Conservation (phyloP, 257 asterid species). For the Salvia miltiorrhiza region DNA sequence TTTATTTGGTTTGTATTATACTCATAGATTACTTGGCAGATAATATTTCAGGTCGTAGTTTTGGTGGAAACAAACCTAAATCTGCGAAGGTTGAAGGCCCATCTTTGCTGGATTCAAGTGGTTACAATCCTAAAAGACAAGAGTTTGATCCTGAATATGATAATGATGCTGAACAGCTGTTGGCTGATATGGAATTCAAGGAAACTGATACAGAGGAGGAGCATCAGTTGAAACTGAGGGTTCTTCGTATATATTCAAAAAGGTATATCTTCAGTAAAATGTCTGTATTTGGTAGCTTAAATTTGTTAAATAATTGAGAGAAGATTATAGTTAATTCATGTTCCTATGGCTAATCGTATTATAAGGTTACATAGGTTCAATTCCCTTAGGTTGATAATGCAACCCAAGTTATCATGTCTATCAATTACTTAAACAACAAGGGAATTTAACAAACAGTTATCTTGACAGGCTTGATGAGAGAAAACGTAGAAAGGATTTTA, state of each 20-base stretch:
- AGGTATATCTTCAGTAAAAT: slow-evolving; percentile 38
- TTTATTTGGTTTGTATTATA: not conserved
- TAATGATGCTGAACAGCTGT: slow-evolving; percentile 80
- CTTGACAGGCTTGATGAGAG: slow-evolving; percentile 82
- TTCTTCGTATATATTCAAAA: slow-evolving; percentile 69
- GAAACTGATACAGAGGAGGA: slow-evolving; percentile 77
- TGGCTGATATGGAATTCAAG: slow-evolving; percentile 94
- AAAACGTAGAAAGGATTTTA: slow-evolving; percentile 74
- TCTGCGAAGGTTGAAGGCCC: slow-evolving; percentile 52
- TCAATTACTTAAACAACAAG: not conserved
- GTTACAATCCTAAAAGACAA: slow-evolving; percentile 69
- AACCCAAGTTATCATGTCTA: not conserved
- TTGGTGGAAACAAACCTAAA: slow-evolving; percentile 57
- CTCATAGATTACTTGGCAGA: slow-evolving; percentile 25
- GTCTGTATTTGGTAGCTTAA: not conserved
- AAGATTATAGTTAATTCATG: not conserved
- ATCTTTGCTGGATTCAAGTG: slow-evolving; percentile 62
- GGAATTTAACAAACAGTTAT: not conserved
- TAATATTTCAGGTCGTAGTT: slow-evolving; percentile 52
- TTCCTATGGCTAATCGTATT: not conserved
- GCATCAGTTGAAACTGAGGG: slow-evolving; percentile 63
- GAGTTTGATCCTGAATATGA: slow-evolving; percentile 90
- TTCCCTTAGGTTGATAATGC: slow-evolving; percentile 6
- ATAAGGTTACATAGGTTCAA: not conserved
- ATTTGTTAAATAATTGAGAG: not conserved